Percentiles rank a stretch among this genome's conserved stretches.
These are phyloP conservation scores for Rhynchospora pubera DNA, from an alignment of 176 grass and related monocot genomes.

Conservation along the genomic window DNA sequence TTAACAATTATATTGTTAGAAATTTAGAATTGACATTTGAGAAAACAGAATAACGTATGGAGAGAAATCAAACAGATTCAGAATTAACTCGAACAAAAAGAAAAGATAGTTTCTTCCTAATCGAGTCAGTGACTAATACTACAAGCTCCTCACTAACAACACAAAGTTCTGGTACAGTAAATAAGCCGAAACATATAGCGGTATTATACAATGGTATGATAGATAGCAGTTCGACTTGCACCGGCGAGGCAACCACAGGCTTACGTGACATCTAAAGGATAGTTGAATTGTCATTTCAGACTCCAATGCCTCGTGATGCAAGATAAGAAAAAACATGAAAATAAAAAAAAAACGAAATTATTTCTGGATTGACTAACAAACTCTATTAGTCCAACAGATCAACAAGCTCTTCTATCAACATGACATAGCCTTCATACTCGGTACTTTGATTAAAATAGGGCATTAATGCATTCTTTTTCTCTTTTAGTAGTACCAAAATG, in stretches of 20 bases:
- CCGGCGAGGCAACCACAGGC: not conserved
- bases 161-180: conserved; percentile 5
- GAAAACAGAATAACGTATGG: not conserved
- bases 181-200: not conserved
- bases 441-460: not conserved
- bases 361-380: not conserved
- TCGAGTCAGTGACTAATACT: conserved; percentile 1
- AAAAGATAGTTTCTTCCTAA: not conserved
- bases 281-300: not conserved
- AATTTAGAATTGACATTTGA: not conserved
- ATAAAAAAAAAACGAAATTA: not conserved
- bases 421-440: not conserved
- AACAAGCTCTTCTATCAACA: not conserved
- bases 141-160: not conserved
- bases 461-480: not conserved
- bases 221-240: not conserved
- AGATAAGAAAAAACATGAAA: not conserved
- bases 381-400: not conserved
- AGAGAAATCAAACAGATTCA: not conserved
- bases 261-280: not conserved
- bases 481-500: conserved; percentile 48
- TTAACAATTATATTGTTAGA: not conserved
- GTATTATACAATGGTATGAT: conserved; percentile 1
- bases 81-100: not conserved
- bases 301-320: not conserved